Evolutionary conservation across 2,329 filamentous ascomycete genomes (phyloP).

Genomic region (Didymella lethalis): DNA sequence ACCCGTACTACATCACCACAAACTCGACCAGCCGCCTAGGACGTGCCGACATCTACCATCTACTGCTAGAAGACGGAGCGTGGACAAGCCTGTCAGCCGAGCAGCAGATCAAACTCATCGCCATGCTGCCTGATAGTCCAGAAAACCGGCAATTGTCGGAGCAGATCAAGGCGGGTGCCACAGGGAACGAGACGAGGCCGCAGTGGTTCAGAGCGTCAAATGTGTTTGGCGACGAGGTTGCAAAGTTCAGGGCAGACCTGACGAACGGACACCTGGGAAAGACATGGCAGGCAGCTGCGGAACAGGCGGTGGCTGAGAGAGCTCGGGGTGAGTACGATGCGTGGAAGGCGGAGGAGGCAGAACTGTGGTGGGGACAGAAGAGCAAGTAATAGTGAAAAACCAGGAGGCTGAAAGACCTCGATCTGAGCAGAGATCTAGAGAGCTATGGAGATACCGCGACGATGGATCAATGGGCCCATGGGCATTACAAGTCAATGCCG

Average conservation of each 20-base stretch:
- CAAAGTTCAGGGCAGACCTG: constrained; percentile 65
- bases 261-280: constrained; percentile 63
- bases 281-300: constrained; percentile 64
- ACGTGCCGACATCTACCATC: constrained; percentile 46
- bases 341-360: constrained; percentile 63
- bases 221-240: constrained; percentile 61
- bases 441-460: too few species aligned
- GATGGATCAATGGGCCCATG: too few species aligned
- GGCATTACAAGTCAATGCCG: too few species aligned
- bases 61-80: constrained; percentile 41
- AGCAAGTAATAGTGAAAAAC: constrained; percentile 31
- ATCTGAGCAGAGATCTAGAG: not conserved
- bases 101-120: constrained; percentile 34
- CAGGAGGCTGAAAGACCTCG: not conserved
- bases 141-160: constrained; percentile 29
- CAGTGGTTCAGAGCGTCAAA: constrained; percentile 41
- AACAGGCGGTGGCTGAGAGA: constrained; percentile 61
- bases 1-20: constrained; percentile 44
- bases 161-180: constrained; percentile 26
- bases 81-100: constrained; percentile 40
- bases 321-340: constrained; percentile 64
- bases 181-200: constrained; percentile 28
- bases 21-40: constrained; percentile 41
- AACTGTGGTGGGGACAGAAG: constrained; percentile 67
- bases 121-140: constrained; percentile 32